Evolutionary conservation across 805 yeast genomes (phyloP), one percentile per base, ranked within the genome.

Genomic region (Myxozyma kluyveri): DNA sequence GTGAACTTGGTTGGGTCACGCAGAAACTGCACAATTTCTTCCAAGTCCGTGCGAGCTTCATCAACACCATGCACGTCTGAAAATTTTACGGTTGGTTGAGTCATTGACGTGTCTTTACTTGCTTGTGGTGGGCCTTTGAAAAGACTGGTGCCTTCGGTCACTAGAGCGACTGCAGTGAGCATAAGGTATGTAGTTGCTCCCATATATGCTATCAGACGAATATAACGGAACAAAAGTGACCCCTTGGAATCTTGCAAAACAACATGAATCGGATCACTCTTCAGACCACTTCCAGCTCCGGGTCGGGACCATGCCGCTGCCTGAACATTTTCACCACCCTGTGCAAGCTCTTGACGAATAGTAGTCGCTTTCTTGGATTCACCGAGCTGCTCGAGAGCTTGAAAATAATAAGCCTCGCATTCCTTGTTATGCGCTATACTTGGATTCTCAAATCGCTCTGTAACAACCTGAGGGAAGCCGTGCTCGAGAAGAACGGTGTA

Each of bases 51-150:
- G 65, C 97, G 83, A 3, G 99, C 99, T 73, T 93, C 99, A 70
- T 95, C 99, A 56, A 91, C 95, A 51, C 99, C 99, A 65, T 90
- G 84, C 32, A 95, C 98, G 68, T 93, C 99, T 41, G 82, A 80
- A 69, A 93, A 93, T 31, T 82, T 83, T 36, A 90, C 97, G 37
- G 86, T 86, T 4, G 91, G 85, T 67, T 84, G 85, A 19, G 88
- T 80, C 47, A 87, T 89, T 62, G 89, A 96, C 39, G 88, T 84
- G 65, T 86, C 85, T 60, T 86, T 93, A 35, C 81, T 82, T 14
- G 81, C 79, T 59, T 86, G 89, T 12, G 85, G 69, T 14, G 70
- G 68, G 23, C 73, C 72, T 63, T 86, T 87, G 71, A 89, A 77
- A 38, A 91, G 83, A 39, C 93, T 83, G 14, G 91, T 86, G 55